Evolutionary conservation across 148 eudicot species (phyloP).

Genomic region (Diospyros kaki): DNA sequence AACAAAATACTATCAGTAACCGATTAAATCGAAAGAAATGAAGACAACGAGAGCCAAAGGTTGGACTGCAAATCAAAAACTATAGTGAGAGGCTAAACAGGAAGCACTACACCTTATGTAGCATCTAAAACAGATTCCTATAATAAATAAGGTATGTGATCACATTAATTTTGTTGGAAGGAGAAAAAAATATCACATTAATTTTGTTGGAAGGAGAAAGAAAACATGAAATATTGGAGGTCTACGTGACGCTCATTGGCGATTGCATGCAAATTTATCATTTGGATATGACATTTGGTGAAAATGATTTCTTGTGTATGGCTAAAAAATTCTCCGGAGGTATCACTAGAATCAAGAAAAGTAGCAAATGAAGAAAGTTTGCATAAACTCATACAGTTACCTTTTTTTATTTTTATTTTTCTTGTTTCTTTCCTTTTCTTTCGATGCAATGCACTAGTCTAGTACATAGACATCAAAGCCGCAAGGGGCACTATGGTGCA

Average conservation of each 20-base stretch:
- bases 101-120: too few relatives aligned
- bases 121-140: neutral
- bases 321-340: neutral
- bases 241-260: neutral
- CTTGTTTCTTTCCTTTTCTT: neutral
- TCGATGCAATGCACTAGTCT: too few relatives aligned
- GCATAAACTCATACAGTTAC: neutral
- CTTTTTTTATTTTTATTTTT: too few relatives aligned
- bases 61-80: neutral
- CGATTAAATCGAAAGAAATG: neutral
- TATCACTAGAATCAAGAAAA: neutral
- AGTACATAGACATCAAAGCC: too few relatives aligned
- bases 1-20: too few relatives aligned
- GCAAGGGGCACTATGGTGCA: too few relatives aligned
- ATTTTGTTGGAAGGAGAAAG: conserved; percentile 11
- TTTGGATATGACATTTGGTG: neutral
- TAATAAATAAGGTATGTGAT: neutral
- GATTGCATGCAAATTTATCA: neutral
- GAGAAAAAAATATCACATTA: too few relatives aligned
- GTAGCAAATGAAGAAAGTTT: neutral
- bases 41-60: neutral
- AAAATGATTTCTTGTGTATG: neutral
- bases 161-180: conserved; percentile 9
- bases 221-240: neutral
- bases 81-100: neutral